phyloP scores from a whole-genome alignment of 345 rosid species.

The Pistacia atlantica region DNA sequence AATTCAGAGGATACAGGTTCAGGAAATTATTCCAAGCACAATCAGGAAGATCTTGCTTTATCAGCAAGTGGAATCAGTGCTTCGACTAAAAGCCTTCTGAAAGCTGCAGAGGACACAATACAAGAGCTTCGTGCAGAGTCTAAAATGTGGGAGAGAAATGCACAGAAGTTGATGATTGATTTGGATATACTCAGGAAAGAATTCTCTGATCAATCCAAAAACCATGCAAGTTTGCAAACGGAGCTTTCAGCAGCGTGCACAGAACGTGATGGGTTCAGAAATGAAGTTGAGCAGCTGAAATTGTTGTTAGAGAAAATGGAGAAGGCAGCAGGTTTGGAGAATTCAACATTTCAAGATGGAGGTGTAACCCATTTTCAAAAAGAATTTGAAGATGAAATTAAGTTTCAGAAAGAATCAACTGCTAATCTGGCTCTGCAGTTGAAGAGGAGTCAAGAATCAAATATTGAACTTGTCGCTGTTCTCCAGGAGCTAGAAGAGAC shows the following conservation, averaged over 20 bases:
- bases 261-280: conserved; percentile 45
- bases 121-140: conserved; percentile 50
- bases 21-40: conserved; percentile 27
- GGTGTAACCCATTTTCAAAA: conserved; percentile 20
- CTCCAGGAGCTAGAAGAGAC: conserved; percentile 61
- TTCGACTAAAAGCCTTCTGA: conserved; percentile 45
- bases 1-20: conserved; percentile 26
- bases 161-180: conserved; percentile 48
- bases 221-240: conserved; percentile 32
- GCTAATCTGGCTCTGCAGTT: conserved; percentile 48
- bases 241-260: conserved; percentile 47
- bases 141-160: conserved; percentile 58
- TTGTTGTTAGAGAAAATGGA: conserved; percentile 23
- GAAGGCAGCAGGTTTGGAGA: conserved; percentile 27
- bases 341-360: conserved; percentile 26
- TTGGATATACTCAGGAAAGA: conserved; percentile 49
- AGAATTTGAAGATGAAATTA: conserved; percentile 54
- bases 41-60: conserved; percentile 18
- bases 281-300: conserved; percentile 49
- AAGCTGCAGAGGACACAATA: conserved; percentile 55
- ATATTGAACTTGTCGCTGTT: conserved; percentile 56
- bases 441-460: conserved; percentile 65
- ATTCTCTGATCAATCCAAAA: conserved; percentile 45
- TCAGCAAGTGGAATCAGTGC: conserved; percentile 27
- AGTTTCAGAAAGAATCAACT: conserved; percentile 46